Base-by-base conservation (phyloP, 106 monocot species). In the Triglochin maritima region DNA sequence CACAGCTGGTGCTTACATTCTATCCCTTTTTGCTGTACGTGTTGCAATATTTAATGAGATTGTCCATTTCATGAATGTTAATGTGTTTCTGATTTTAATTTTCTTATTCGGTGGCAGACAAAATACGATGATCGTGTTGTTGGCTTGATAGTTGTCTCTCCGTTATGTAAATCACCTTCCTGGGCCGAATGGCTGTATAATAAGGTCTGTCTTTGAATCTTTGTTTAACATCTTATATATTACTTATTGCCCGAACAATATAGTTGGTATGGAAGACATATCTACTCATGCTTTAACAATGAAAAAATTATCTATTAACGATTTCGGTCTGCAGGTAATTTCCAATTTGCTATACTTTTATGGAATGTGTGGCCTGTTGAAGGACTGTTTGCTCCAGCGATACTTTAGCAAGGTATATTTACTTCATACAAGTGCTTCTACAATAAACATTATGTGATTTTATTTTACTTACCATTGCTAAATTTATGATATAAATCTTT, bases 121-220 rank as follows among this genome's bases (percentile, higher is more conserved):
- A 85, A 79, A 68, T 73, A 89, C 53, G 68, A 70, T 52, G 80
- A 89, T 4, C 79, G 89, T 7, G 80, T 82, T 55, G 17, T 74
- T 72, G 89, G 85, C 67, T 70, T 89, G 59, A 82, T 89, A 55
- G 80, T 89, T 15, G 72, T 89, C 7, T 89, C 89, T 13, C 89
- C 89, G 68, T 62, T 89, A 59, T 89, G 89, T 65, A 77, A 76
- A 76, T 71, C 85, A 57, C 89, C 89, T 6, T 80, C 89, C 42
- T 89, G 89, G 89, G 82, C 80, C 3, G 89, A 89, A 51, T 89
- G 89, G 89, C 64, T 82, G 69, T 82, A 82, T 66, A 82, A 83
- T 76, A 89, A 89, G 82, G 89, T 89, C 9, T 12, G 7, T n/a
- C 54, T 14, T 29, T 29, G 29, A 29, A 29, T 0, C 7, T 46